A percentile compares a stretch with the other conserved stretches of the same genome.
phyloP scores from a whole-genome alignment of 495 filamentous ascomycete genomes.

The Daldinia grandis region DNA sequence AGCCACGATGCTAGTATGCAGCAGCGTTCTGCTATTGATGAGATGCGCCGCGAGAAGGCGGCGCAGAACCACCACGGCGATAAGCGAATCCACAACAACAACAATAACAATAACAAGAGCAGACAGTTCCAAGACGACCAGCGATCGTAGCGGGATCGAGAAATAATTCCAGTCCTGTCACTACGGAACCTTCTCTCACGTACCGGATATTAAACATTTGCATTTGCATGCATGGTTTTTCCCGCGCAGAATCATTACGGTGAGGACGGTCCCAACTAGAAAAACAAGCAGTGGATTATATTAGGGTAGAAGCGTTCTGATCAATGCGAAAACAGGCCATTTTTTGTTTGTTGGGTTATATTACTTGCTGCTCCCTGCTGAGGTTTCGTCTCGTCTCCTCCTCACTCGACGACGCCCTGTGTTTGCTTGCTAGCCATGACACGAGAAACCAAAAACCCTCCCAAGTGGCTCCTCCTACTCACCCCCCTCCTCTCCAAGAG shows the following conservation, averaged over 20 bases:
- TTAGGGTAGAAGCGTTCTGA: constrained; percentile 24
- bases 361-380: background rate
- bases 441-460: background rate
- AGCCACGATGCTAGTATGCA: constrained; percentile 86
- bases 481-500: background rate
- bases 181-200: too few relatives aligned
- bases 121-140: constrained; percentile 45
- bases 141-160: constrained; percentile 25
- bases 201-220: constrained; percentile 12
- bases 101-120: constrained; percentile 44
- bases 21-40: constrained; percentile 81
- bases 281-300: constrained; percentile 7
- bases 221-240: constrained; percentile 13
- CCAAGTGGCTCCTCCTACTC: background rate
- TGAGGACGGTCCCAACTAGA: constrained; percentile 29
- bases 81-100: constrained; percentile 50
- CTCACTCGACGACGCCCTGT: constrained; percentile 4
- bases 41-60: constrained; percentile 80
- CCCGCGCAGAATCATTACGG: constrained; percentile 16
- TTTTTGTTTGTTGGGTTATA: constrained; percentile 13
- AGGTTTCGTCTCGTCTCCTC: background rate
- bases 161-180: background rate
- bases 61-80: constrained; percentile 56
- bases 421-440: constrained; percentile 9
- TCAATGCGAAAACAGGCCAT: constrained; percentile 20